Base-by-base conservation (phyloP, 805 yeast species). In the Blastobotrys peoriensis region DNA sequence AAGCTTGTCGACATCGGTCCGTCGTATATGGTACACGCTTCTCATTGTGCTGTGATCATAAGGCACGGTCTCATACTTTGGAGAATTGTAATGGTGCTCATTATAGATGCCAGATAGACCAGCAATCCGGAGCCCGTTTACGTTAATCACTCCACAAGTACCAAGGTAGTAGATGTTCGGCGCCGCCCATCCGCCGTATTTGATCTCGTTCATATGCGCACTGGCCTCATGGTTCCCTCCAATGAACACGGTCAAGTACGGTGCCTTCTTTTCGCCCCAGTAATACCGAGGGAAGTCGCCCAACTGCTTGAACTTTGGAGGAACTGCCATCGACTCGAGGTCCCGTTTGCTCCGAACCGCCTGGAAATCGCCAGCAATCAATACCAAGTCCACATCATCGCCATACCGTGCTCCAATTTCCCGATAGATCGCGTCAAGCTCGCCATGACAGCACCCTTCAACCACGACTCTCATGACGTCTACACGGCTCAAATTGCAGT, bases 191-290 rank as follows among this genome's bases (percentile, higher is more conserved):
- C 98, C 98, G 9, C 98, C 98, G 60, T 73, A 75, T 47, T 76
- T 77, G 46, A 89, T 64, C 53, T 84, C 87, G 48, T 75, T 68
- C 50, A 93, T 59, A 59, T 84, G 86, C 47, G 81, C 78, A 46
- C 94, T 85, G 3, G 93, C 80, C 59, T 93, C 98, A 58, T 93
- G 98, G 63, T 93, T 93, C 0, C 98, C 98, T 2, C 98, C 98
- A 35, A 93, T 78, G 53, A 91, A 83, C 0, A 93, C 53, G 0
- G 98, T 91, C 25, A 79, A 63, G 1, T 83, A 70, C 0, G 96
- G 96, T 0, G 96, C 95, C 22, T 43, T 61, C 38, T 64, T 67
- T 16, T 55, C 51, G 1, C 91, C 86, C 1, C 58, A 59, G 56
- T 85, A 86, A 60, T 88, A 91, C 19, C 74, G 66, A 36, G 75